Conservation (phyloP, 345 rosid genomes). For the Lepidium sativum region DNA sequence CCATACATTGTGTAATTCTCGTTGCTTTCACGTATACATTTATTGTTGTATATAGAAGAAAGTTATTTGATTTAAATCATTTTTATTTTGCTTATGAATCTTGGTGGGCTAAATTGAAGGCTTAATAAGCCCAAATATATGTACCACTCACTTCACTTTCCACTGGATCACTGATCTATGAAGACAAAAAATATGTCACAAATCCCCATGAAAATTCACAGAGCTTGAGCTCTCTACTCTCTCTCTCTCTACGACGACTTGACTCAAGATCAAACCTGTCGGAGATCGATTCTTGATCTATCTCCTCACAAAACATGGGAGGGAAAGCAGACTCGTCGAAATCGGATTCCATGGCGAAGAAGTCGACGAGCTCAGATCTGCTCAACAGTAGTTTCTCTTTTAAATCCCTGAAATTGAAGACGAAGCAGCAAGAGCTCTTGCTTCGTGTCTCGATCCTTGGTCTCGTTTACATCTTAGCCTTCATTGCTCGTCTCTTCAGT, state of each 20-base stretch:
- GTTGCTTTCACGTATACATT: too few relatives aligned
- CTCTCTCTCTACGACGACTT: constrained; percentile 5
- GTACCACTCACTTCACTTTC: neutral
- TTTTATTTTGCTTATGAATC: neutral
- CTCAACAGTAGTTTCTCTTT: constrained; percentile 24
- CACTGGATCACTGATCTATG: neutral
- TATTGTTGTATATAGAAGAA: neutral
- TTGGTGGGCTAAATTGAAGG: neutral
- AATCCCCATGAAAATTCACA: neutral
- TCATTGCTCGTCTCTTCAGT: constrained; percentile 78
- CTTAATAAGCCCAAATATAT: neutral
- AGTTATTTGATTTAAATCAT: neutral
- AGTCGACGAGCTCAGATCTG: constrained; percentile 38
- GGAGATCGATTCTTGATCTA: neutral
- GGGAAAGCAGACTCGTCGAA: constrained; percentile 4
- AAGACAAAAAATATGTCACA: neutral
- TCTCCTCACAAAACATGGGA: neutral
- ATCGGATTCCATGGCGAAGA: constrained; percentile 14
- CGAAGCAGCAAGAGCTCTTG: constrained; percentile 91
- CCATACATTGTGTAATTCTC: neutral
- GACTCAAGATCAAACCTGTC: constrained; percentile 1
- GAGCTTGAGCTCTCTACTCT: neutral
- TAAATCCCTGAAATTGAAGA: constrained; percentile 56
- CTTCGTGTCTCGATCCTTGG: constrained; percentile 76
- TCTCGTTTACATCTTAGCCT: constrained; percentile 80